Evolutionary conservation across 1,139 yeast genomes (phyloP).

Genomic region (Geotrichum australiense): DNA sequence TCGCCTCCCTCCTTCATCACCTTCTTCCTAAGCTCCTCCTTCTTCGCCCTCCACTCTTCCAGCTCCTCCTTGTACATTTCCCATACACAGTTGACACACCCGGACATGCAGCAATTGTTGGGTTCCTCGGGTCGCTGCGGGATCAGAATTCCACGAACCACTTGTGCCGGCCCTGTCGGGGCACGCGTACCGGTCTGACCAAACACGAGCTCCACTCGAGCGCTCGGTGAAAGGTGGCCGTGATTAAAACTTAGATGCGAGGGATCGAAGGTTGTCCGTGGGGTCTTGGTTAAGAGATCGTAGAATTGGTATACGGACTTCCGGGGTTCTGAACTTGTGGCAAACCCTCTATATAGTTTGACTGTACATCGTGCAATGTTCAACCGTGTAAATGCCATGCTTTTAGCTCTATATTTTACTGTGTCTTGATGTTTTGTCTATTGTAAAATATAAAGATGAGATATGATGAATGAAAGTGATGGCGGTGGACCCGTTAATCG

Average conservation of each 20-base stretch:
- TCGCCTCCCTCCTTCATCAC: conserved; percentile 8
- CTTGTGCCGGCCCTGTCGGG: conserved; percentile 27
- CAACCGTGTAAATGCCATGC: no score
- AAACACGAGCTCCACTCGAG: conserved; percentile 28
- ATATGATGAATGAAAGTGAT: no score
- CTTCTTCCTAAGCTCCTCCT: conserved; percentile 7
- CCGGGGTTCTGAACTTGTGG: no score
- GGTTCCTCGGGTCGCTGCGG: conserved; percentile 84
- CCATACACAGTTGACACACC: conserved; percentile 97
- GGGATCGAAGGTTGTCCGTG: conserved; percentile 23
- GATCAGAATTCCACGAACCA: conserved; percentile 64
- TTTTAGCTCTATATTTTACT: no score
- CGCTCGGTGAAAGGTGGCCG: conserved; percentile 19
- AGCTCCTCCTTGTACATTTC: conserved; percentile 83
- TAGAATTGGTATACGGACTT: no score
- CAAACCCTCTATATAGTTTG: no score
- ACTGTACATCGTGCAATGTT: no score
- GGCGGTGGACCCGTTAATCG: no score
- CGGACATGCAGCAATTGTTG: conserved; percentile 96
- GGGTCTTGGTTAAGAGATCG: conserved; percentile 22
- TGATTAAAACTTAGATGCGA: conserved; percentile 18
- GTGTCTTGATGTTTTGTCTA: no score
- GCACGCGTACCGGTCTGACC: conserved; percentile 37
- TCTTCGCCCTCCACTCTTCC: conserved; percentile 59
- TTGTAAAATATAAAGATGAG: no score